Conservation (phyloP, 163 green algal genomes). For the Coccomyxa subellipsoidea region DNA sequence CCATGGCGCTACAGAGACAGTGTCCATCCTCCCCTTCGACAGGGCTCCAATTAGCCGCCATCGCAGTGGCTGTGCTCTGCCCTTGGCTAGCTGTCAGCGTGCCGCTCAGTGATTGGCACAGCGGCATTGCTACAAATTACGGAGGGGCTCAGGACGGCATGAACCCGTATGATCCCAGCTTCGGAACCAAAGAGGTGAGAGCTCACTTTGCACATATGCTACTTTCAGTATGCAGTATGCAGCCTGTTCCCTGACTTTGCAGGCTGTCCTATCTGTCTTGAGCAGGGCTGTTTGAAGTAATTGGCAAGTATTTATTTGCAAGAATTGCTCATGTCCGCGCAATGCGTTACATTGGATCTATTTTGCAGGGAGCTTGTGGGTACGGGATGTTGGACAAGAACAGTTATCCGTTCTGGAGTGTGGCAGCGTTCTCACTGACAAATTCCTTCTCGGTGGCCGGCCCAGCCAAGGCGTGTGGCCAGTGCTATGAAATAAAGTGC, state of each 20-base stretch:
- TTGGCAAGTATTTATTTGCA: too few species aligned
- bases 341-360: too few species aligned
- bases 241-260: background rate
- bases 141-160: conserved; percentile 23
- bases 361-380: conserved; percentile 29
- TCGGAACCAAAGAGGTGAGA: conserved; percentile 24
- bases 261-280: background rate
- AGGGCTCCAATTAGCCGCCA: background rate
- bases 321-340: background rate
- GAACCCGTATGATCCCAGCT: conserved; percentile 19
- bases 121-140: conserved; percentile 23
- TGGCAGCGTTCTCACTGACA: conserved; percentile 20
- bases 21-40: background rate
- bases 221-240: too few species aligned
- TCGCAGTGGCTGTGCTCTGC: background rate
- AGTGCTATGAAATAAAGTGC: conserved; percentile 59
- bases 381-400: conserved; percentile 24
- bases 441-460: conserved; percentile 26
- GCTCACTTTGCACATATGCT: too few species aligned
- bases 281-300: background rate
- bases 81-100: background rate
- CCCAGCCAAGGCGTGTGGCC: conserved; percentile 23
- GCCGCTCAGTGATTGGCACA: conserved; percentile 2
- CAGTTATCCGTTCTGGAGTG: conserved; percentile 31
- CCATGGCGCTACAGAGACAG: background rate